These are phyloP conservation scores for Aspergillus tanneri DNA, from an alignment of 2,329 filamentous ascomycete genomes.

Conservation along the genomic window DNA sequence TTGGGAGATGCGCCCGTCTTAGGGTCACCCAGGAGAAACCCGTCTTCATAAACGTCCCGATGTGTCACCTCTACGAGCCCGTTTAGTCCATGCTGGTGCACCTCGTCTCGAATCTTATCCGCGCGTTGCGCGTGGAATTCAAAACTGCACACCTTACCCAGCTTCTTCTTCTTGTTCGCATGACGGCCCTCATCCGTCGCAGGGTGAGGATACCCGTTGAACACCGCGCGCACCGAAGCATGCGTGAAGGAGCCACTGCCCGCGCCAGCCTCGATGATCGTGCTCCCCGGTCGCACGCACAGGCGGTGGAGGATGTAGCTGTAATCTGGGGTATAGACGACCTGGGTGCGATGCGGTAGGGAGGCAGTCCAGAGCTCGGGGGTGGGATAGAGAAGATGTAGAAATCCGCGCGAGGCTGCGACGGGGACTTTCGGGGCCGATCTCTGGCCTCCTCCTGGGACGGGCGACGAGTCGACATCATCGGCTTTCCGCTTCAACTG, in stretches of 20 bases:
- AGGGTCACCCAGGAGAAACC: slow-evolving; percentile 42
- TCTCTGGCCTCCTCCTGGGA: slow-evolving; percentile 18
- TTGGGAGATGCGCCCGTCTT: slow-evolving; percentile 41
- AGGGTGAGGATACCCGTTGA: slow-evolving; percentile 43
- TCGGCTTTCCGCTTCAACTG: slow-evolving; percentile 50
- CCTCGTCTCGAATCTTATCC: slow-evolving; percentile 43
- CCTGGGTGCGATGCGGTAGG: slow-evolving; percentile 53
- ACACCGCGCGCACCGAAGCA: slow-evolving; percentile 50
- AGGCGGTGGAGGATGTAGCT: slow-evolving; percentile 53
- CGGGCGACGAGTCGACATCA: slow-evolving; percentile 39
- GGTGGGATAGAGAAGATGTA: slow-evolving; percentile 51
- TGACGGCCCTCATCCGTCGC: slow-evolving; percentile 9
- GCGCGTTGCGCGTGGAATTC: slow-evolving; percentile 51
- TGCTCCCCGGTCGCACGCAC: slow-evolving; percentile 46
- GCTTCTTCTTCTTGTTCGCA: slow-evolving; percentile 23
- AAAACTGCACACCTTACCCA: slow-evolving; percentile 51
- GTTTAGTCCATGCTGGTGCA: slow-evolving; percentile 46
- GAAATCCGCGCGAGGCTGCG: slow-evolving; percentile 48
- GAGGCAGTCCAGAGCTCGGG: slow-evolving; percentile 53
- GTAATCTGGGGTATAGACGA: slow-evolving; percentile 55
- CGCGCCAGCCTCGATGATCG: slow-evolving; percentile 52
- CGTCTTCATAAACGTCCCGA: slow-evolving; percentile 51
- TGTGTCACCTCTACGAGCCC: slow-evolving; percentile 47
- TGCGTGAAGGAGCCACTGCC: slow-evolving; percentile 55
- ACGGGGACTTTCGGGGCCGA: slow-evolving; percentile 31